Conservation (phyloP, 805 yeast genomes). For the Lipomyces spencermartinsiae region DNA sequence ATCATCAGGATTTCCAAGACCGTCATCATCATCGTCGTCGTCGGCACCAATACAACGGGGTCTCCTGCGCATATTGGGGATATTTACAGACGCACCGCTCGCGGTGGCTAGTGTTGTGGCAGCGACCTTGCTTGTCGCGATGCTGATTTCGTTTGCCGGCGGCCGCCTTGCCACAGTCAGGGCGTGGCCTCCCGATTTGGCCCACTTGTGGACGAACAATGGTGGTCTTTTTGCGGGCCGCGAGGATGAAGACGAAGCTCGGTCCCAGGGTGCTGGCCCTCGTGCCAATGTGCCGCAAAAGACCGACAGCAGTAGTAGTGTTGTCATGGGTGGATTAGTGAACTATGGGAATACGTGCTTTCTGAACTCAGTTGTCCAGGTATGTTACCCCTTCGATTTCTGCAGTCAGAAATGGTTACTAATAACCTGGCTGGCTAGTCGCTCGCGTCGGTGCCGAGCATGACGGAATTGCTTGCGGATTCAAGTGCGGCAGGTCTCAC, state of each 20-base stretch:
- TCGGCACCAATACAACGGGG: neutral
- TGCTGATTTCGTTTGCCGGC: neutral
- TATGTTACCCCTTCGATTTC: conserved; percentile 43
- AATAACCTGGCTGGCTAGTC: conserved; percentile 11
- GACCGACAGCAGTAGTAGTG: neutral
- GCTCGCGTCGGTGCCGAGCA: conserved; percentile 21
- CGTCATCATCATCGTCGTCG: neutral
- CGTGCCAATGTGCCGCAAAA: neutral
- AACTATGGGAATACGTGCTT: conserved; percentile 96
- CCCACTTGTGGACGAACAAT: conserved; percentile 2
- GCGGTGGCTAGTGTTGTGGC: conserved; percentile 2
- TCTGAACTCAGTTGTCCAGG: conserved; percentile 87
- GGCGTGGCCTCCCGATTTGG: conserved; percentile 15
- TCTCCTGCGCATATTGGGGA: neutral
- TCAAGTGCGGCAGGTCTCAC: conserved; percentile 7
- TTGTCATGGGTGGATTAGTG: conserved; percentile 68
- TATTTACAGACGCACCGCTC: neutral
- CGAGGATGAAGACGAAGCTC: conserved; percentile 17
- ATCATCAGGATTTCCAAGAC: neutral
- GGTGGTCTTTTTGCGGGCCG: conserved; percentile 14
- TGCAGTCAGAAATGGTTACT: neutral
- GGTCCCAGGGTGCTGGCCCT: conserved; percentile 2
- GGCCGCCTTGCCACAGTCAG: neutral
- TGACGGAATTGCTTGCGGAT: conserved; percentile 13
- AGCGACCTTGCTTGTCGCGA: conserved; percentile 5